Base-by-base conservation (phyloP, 1,284 basidiomycete species). In the Neotropicomus parvogracilis region DNA sequence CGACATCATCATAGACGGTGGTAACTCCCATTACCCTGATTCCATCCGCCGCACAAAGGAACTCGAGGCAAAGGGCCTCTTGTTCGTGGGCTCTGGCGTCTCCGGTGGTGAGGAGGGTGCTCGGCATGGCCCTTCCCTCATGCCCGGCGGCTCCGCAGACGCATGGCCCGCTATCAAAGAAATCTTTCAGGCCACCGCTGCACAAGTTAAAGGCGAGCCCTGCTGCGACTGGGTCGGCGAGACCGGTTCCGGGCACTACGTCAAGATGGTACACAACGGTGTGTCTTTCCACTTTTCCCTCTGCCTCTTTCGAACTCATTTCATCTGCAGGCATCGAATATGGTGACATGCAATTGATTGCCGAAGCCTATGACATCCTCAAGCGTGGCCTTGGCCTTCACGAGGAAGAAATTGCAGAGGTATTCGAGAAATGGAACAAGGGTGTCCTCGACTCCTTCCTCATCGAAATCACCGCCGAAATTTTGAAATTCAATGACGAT, bases 191-290 rank as follows among this genome's bases (percentile, higher is more conserved):
- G 91, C 91, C 72, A 90, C 93, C 44, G 85, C 97, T 58, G 97
- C 97, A 53, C 93, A 99, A 71, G 92, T 90, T 57, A 81, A 94
- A 51, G 93, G 93, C 58, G 91, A 95, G 69, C 94, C 97, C 43
- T 99, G 97, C 81, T 98, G 95, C 71, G 97, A 99, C 78, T 99
- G 97, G 97, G 95, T 99, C 67, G 97, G 97, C 48, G 88, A 92
- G 71, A 88, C 84, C 55, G 97, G 95, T 60, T 80, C 94, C 37
- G 91, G 93, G 40, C 92, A 95, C 79, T 95, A 94, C 69, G 90
- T 95, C 69, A 97, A 97, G 81, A 95, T 98, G 95, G 97, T 99
- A 55, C 97, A 97, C 81, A 97, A 97, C 65, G 94, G 91, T 85
- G 73, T 70, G 65, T 58, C 46, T 35, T 45, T 53, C 27, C 24